A percentile compares a stretch with the other conserved stretches of the same genome.
These are phyloP conservation scores for Diplogelasinospora grovesii DNA, from an alignment of 495 filamentous ascomycete species.

Conservation along the genomic window DNA sequence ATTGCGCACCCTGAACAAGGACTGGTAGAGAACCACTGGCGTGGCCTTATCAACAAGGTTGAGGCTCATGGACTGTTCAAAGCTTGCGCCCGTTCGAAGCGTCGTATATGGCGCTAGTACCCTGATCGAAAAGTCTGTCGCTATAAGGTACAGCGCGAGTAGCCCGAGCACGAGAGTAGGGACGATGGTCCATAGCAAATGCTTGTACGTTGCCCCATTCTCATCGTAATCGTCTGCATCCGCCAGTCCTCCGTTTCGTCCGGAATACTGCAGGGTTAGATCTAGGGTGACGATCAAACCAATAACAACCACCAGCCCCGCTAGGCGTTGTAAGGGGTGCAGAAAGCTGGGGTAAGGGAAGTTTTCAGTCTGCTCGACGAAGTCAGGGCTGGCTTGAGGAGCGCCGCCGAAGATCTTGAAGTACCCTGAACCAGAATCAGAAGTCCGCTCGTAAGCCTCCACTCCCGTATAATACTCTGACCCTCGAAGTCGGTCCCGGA, in stretches of 20 bases:
- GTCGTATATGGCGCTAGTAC: constrained; percentile 14
- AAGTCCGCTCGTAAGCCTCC: constrained; percentile 15
- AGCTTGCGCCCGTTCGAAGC: constrained; percentile 4
- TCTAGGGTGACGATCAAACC: constrained; percentile 17
- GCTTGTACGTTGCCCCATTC: constrained; percentile 9
- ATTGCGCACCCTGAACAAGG: constrained; percentile 10
- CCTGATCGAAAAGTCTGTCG: constrained; percentile 9
- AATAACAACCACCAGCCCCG: constrained; percentile 4
- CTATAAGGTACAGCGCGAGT: constrained; percentile 11
- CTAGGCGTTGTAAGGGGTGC: constrained; percentile 9
- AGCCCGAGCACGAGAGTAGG: constrained; percentile 13
- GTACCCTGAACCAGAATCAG: constrained; percentile 10
- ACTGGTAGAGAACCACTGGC: constrained; percentile 9
- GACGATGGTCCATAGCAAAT: constrained; percentile 20
- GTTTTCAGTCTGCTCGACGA: constrained; percentile 6
- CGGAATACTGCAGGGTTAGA: constrained; percentile 14
- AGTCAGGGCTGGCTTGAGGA: constrained; percentile 2
- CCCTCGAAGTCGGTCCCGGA: constrained; percentile 10
- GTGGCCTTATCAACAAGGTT: constrained; percentile 15
- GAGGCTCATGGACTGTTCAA: constrained; percentile 12
- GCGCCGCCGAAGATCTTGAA: constrained; percentile 13
- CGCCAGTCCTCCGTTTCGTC: constrained; percentile 13
- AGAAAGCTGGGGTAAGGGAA: constrained; percentile 12
- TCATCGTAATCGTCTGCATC: constrained; percentile 10
- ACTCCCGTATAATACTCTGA: constrained; percentile 14